Evolutionary conservation across 148 eudicot genomes (phyloP).

Genomic region (Dysphania ambrosioides): DNA sequence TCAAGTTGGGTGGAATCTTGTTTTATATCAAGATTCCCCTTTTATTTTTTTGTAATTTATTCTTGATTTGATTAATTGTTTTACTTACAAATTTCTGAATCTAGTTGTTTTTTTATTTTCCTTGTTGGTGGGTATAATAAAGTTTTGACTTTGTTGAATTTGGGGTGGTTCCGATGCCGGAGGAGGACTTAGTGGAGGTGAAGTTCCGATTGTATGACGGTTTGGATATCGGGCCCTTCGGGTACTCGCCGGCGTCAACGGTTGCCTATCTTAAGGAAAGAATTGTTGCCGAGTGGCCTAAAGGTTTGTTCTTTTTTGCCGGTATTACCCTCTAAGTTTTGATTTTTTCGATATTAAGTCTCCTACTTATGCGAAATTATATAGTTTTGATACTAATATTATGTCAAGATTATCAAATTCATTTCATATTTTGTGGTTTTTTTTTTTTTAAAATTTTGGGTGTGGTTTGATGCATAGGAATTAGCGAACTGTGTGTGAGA

Average conservation of each 20-base stretch:
- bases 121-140: too few species aligned
- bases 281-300: slow-evolving; percentile 75
- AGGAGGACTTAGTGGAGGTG: slow-evolving; percentile 67
- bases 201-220: slow-evolving; percentile 76
- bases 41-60: not conserved
- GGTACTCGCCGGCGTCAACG: slow-evolving; percentile 51
- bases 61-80: not conserved
- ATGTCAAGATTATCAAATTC: too few species aligned
- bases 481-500: too few species aligned
- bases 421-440: too few species aligned
- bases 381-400: too few species aligned
- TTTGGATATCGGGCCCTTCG: slow-evolving; percentile 74
- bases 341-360: too few species aligned
- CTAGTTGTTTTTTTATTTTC: not conserved
- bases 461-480: too few species aligned
- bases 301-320: slow-evolving; percentile 45
- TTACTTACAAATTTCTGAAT: not conserved
- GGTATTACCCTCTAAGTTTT: too few species aligned
- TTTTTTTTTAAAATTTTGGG: too few species aligned
- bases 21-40: slow-evolving; percentile 3
- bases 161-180: slow-evolving; percentile 49
- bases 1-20: slow-evolving; percentile 19
- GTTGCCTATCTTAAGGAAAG: slow-evolving; percentile 70
- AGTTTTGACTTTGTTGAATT: not conserved
- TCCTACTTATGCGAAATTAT: too few species aligned